phyloP scores from a whole-genome alignment of 208 protist genomes.

The Tetramitus jugosus region DNA sequence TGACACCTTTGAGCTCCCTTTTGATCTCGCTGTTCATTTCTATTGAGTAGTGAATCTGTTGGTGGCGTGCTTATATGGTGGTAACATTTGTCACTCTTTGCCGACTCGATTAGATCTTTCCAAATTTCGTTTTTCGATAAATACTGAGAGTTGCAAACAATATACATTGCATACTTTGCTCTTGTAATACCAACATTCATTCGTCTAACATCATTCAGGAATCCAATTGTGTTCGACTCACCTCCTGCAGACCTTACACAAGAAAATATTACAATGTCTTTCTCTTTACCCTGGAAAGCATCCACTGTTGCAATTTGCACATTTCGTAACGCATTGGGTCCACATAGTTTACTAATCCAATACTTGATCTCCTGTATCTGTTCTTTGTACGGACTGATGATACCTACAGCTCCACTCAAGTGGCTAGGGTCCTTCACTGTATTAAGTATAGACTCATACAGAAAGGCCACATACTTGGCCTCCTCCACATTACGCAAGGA shows the following conservation, averaged over 20 bases:
- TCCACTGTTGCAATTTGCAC: conserved; percentile 33
- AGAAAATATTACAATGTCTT: conserved; percentile 39
- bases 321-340: not conserved
- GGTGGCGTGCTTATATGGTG: too few species aligned
- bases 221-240: conserved; percentile 58
- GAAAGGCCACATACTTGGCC: not conserved
- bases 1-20: too few species aligned
- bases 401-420: too few species aligned
- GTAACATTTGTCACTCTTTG: too few species aligned
- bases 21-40: too few species aligned
- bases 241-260: conserved; percentile 22
- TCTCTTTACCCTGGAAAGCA: conserved; percentile 45
- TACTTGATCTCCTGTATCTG: conserved; percentile 8
- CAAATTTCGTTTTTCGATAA: conserved; percentile 15
- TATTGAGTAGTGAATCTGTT: too few species aligned
- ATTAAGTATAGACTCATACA: too few species aligned
- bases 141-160: conserved; percentile 33
- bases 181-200: conserved; percentile 85
- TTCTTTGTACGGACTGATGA: conserved; percentile 1
- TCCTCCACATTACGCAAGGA: not conserved
- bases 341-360: not conserved
- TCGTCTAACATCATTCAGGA: conserved; percentile 68
- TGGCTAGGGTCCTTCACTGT: not conserved
- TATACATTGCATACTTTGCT: conserved; percentile 31
- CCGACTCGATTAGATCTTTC: not conserved